A percentile compares a stretch with the other conserved stretches of the same genome.
These are phyloP conservation scores for Xylaria sp. DNA, from an alignment of 2,329 filamentous ascomycete species.

Conservation along the genomic window DNA sequence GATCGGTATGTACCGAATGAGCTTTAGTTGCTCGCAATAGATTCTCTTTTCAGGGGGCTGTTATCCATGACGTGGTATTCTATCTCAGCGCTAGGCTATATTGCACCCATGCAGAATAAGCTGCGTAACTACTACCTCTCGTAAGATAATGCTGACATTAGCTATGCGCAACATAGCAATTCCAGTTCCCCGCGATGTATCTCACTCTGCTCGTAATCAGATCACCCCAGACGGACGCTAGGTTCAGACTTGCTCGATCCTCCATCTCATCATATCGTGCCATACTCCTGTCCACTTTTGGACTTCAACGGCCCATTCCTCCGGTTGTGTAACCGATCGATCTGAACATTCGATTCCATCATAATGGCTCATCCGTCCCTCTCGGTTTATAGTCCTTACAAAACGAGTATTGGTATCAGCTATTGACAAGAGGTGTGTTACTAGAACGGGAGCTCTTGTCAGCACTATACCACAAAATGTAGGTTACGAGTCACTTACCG, in stretches of 20 bases:
- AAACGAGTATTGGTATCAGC: not conserved
- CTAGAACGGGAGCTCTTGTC: not conserved
- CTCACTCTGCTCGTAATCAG: not conserved
- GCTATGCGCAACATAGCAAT: not conserved
- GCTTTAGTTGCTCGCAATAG: not conserved
- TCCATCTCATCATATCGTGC: not conserved
- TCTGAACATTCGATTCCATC: not conserved
- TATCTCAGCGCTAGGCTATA: not conserved
- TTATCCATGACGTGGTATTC: not conserved
- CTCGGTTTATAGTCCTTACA: not conserved
- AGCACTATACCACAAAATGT: not conserved
- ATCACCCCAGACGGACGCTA: not conserved
- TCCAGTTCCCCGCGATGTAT: not conserved
- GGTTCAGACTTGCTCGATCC: not conserved
- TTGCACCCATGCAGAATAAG: slow-evolving; percentile 8
- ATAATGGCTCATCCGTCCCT: not conserved
- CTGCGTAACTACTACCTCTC: slow-evolving; percentile 2
- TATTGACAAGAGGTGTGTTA: not conserved
- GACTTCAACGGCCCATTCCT: not conserved
- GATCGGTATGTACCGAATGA: not conserved
- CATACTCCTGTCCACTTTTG: no score
- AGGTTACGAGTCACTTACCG: not conserved
- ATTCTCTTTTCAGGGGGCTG: not conserved
- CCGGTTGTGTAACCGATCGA: not conserved
- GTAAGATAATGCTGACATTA: slow-evolving; percentile 17